Base-by-base conservation (phyloP, 345 rosid species). In the Anastatica hierochuntica region DNA sequence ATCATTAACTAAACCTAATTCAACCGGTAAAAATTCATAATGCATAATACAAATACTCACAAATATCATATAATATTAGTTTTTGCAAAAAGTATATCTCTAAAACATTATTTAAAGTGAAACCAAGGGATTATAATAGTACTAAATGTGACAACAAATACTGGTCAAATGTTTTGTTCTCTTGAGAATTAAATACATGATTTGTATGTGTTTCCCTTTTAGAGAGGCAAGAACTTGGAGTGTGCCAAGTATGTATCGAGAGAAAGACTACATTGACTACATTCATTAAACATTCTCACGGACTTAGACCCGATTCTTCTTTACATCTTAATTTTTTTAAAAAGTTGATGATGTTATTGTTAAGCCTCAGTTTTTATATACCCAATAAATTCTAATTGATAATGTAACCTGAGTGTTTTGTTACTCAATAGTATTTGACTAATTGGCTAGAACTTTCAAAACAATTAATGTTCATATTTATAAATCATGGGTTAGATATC, bases 261-360 rank as follows among this genome's bases (percentile, higher is more conserved):
- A 29, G 19, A 17, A 41, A 9, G 33, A 49, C 42, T 41, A 49
- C 30, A 30, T 49, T 60, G 64, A 49, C 64, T 49, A 48, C 56
- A 60, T 29, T 48, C 30, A 49, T 38, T 30, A 31, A 58, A 31
- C 50, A 50, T 50, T 48, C 35, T 30, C 10, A 40, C 1, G 4
- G 33, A 40, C 17, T 38, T 29, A 48, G 31, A 29, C 56, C 20
- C 40, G 47, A 10, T 9, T 23, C 47, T 59, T 59, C 40, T 38
- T 13, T 31, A 14, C 4, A 14, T 42, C 41, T 43, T n/a, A n/a
- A n/a, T n/a, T n/a, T n/a, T n/a, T n/a, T n/a, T n/a, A n/a, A n/a
- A n/a, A n/a, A n/a, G 17, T 13, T 38, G n/a, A 58, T 46, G 36
- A 21, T 21, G 45, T 38, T n/a, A n/a, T n/a, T n/a, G n/a, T n/a